Evolutionary conservation across 495 filamentous ascomycete species (phyloP), one percentile per base, ranked within the genome.

Genomic region (Penicillium canescens): DNA sequence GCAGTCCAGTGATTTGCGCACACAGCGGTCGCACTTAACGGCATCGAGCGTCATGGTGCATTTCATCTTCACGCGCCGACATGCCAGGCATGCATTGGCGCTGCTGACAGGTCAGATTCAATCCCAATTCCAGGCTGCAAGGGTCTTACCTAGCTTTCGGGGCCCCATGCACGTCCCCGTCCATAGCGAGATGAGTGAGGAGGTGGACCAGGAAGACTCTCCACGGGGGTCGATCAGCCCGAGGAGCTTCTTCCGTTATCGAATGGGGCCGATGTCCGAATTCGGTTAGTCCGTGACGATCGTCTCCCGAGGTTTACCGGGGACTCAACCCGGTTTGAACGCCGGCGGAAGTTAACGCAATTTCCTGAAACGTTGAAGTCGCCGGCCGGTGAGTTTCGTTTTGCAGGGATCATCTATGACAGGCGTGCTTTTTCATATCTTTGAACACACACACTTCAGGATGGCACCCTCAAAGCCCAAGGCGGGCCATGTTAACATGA

Each of bases 401-500:
- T 31, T 31, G 28, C 28, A 42, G 40, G 40, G 40, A 23, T 42
- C 16, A 42, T 24, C 40, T 42, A 42, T 42, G 39, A 41, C 23
- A 24, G 23, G 23, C 6, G 28, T 9, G 28, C 4, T 31, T 31
- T 31, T 31, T 31, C 28, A 42, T 26, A 42, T 42, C 40, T 23
- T 38, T 18, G 18, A 1, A 18, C 18, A 18, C 18, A 18, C 18
- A 18, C 18, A 18, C 18, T 18, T 41, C 47, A 42, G 6, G 3
- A 42, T 42, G 40, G 36, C 47, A 9, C 43, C 45, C 18, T 43
- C 49, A 43, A 40, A 28, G 42, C 42, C 39, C 34, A 63, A 68
- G 56, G 53, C 55, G 39, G 59, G 57, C 5, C 65, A 70, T 46
- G 62, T 68, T 24, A 70, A 68, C 18, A 65, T 70, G 67, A 68